A percentile compares a stretch with the other conserved stretches of the same genome.
Conservation (phyloP, 768 basidiomycete genomes). For the Pisolithus albus region DNA sequence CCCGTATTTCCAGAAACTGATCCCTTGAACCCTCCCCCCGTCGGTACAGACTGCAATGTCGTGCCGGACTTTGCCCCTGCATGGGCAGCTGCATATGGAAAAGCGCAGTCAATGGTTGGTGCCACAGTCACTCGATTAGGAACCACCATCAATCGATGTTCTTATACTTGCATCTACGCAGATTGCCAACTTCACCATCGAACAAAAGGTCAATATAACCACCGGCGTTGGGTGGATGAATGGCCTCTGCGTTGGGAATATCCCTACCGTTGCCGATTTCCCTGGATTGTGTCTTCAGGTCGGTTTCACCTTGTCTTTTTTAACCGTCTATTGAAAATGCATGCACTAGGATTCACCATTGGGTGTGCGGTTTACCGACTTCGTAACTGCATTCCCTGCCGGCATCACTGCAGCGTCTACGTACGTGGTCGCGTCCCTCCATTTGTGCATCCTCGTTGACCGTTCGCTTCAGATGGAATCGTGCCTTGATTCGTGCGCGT, state of each 20-base stretch:
- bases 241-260: slow-evolving; percentile 70
- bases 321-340: background rate
- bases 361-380: slow-evolving; percentile 71
- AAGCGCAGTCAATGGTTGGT: slow-evolving; percentile 49
- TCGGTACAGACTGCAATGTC: slow-evolving; percentile 31
- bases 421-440: slow-evolving; percentile 31
- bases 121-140: background rate
- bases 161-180: slow-evolving; percentile 10
- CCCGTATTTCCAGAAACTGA: slow-evolving; percentile 49
- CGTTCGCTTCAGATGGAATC: slow-evolving; percentile 52
- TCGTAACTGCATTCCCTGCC: slow-evolving; percentile 75
- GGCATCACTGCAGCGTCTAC: slow-evolving; percentile 78
- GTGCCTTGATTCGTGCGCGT: slow-evolving; percentile 66
- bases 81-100: slow-evolving; percentile 54
- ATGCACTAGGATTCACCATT: slow-evolving; percentile 58
- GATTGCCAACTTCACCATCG: slow-evolving; percentile 46
- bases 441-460: background rate
- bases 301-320: slow-evolving; percentile 1
- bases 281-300: slow-evolving; percentile 72
- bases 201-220: slow-evolving; percentile 57
- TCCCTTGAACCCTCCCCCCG: slow-evolving; percentile 52
- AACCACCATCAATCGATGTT: too few species aligned
- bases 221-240: slow-evolving; percentile 49
- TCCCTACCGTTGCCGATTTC: slow-evolving; percentile 44
- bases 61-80: slow-evolving; percentile 44